Conservation (phyloP, 1,284 basidiomycete genomes). For the Leccinum pachyderme region DNA sequence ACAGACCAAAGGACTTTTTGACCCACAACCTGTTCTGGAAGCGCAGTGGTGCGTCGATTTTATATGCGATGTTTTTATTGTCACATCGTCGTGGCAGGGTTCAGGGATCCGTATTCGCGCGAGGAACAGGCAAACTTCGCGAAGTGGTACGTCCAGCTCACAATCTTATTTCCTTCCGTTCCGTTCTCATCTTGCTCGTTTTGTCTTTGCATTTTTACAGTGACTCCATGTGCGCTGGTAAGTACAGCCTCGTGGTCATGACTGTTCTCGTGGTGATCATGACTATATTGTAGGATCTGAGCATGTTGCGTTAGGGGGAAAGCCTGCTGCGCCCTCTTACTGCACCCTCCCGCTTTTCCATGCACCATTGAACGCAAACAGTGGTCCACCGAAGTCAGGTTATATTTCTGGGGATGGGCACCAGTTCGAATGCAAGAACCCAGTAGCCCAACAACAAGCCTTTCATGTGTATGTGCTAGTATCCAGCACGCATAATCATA, state of each 20-base stretch:
- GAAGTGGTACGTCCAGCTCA: conserved; percentile 44
- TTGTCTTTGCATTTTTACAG: background rate
- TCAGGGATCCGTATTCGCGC: conserved; percentile 52
- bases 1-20: conserved; percentile 51
- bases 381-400: conserved; percentile 37
- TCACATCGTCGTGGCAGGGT: conserved; percentile 9
- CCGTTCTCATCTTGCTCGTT: background rate
- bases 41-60: conserved; percentile 45
- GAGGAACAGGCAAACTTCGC: conserved; percentile 50
- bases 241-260: background rate
- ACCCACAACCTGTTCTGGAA: conserved; percentile 55
- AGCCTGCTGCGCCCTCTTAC: conserved; percentile 46
- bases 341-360: conserved; percentile 58
- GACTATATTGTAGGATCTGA: conserved; percentile 29
- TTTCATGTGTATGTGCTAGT: conserved; percentile 54
- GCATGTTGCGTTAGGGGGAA: conserved; percentile 42
- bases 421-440: conserved; percentile 53
- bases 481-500: background rate
- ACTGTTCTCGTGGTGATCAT: background rate
- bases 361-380: conserved; percentile 31
- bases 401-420: conserved; percentile 52
- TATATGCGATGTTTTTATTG: background rate
- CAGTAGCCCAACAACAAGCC: conserved; percentile 45
- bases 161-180: background rate
- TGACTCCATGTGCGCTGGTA: conserved; percentile 50